Evolutionary conservation across 129 eudicot species (phyloP), one percentile per base, ranked within the genome.

Genomic region (Flaveria ramosissima): DNA sequence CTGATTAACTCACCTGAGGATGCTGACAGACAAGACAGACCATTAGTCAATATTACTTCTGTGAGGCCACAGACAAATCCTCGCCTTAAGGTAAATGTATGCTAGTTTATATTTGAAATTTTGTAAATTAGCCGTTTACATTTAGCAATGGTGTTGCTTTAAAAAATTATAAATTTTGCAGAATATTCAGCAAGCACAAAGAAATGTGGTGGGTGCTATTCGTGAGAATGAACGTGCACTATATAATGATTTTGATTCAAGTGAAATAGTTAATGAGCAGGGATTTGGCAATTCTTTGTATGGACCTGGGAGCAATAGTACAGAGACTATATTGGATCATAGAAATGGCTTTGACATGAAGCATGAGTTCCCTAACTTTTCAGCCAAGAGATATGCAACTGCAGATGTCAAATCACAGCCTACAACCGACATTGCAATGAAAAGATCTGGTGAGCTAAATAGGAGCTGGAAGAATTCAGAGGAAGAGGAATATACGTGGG

Each of bases 401-500:
- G 19, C 75, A 20, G 86, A 84, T 74, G 74, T 64, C 59, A 71
- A 63, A 69, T 60, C 76, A 52, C 96, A 61, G 47, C 71, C 78
- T 60, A 41, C 42, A 67, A 79, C 72, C 19, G 70, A 71, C 74
- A 15, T 78, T 32, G 67, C 74, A 19, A 78, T 71, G 19, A 80
- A 77, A 83, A 82, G 77, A 77, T 75, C 72, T 56, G 45, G 72
- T 65, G 89, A 73, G 75, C 42, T 85, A 61, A 83, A 74, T 72
- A 70, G 66, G 75, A 90, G 90, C 85, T 93, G 93, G 97, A 83
- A 87, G 82, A 82, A 87, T 75, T 85, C 93, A 13, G 92, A 87
- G 73, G 97, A 90, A 84, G 96, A 90, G 85, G 96, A 93, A 81
- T 93, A 69, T 76, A 74, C 53, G 78, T 88, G 96, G 96, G 92